phyloP scores from a whole-genome alignment of 441 rosid genomes.

The Syzygium malaccense region DNA sequence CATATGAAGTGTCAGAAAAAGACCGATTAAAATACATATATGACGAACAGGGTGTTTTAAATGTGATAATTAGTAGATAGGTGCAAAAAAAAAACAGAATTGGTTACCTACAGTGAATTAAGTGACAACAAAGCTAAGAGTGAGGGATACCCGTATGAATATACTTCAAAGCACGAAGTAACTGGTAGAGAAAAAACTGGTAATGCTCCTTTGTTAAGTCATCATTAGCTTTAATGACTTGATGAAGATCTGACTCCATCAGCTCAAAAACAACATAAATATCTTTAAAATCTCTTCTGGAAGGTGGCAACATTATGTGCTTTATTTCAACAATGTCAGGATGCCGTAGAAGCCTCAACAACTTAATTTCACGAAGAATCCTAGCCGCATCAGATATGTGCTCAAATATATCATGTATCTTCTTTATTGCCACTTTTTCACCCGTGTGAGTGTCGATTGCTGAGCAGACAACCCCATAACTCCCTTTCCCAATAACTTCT shows the following conservation, averaged over 20 bases:
- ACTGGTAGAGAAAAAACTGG: constrained; percentile 94
- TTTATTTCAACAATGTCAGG: constrained; percentile 97
- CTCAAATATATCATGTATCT: constrained; percentile 34
- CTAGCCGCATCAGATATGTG: constrained; percentile 84
- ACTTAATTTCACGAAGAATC: constrained; percentile 87
- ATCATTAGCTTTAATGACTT: constrained; percentile 97
- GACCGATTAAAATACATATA: background rate
- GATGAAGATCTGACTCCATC: constrained; percentile 99
- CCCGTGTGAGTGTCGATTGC: constrained; percentile 51
- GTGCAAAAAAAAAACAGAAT: background rate
- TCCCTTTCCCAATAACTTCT: constrained; percentile 95
- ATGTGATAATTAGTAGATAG: background rate
- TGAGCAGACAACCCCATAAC: constrained; percentile 98
- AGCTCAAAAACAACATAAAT: constrained; percentile 97
- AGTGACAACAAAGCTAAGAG: background rate
- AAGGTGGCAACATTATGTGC: constrained; percentile 93
- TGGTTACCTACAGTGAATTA: background rate
- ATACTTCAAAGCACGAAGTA: constrained; percentile 82
- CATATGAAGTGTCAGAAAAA: background rate
- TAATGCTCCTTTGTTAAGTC: constrained; percentile 92
- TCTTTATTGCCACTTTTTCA: constrained; percentile 22
- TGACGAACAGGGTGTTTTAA: background rate
- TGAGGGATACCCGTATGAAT: constrained; percentile 17
- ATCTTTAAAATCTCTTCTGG: constrained; percentile 88
- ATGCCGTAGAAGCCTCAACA: constrained; percentile 75